phyloP scores from a whole-genome alignment of 805 yeast species.

The Hanseniaspora lindneri region DNA sequence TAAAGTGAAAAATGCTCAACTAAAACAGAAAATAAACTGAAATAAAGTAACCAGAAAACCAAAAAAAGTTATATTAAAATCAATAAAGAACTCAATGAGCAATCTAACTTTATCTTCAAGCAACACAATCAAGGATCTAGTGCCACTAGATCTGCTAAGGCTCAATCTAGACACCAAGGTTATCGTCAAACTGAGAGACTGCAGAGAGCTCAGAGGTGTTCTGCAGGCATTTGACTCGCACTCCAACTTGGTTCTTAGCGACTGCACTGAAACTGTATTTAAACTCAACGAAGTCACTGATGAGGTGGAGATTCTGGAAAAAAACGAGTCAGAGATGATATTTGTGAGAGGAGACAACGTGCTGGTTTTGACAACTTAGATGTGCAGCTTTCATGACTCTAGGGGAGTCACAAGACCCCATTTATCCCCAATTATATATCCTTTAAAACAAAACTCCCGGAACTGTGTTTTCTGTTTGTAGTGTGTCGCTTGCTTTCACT shows the following conservation, averaged over 20 bases:
- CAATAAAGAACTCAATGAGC: not conserved
- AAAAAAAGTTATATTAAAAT: not conserved
- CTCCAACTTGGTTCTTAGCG: slow-evolving; percentile 89
- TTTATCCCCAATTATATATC: not conserved
- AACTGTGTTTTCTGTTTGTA: too few species aligned
- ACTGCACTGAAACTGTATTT: slow-evolving; percentile 76
- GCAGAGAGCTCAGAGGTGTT: slow-evolving; percentile 80
- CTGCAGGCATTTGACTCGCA: slow-evolving; percentile 92
- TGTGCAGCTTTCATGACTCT: too few species aligned
- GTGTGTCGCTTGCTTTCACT: too few species aligned
- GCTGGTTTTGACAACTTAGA: slow-evolving; percentile 52
- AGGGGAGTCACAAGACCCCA: too few species aligned
- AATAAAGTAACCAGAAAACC: not conserved
- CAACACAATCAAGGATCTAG: slow-evolving; percentile 20
- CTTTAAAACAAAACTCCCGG: too few species aligned
- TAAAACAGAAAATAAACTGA: not conserved
- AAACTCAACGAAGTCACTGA: slow-evolving; percentile 33
- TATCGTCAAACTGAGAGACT: slow-evolving; percentile 82
- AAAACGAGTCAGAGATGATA: slow-evolving; percentile 61
- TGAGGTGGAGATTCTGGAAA: slow-evolving; percentile 26
- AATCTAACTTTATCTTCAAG: not conserved
- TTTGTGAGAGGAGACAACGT: slow-evolving; percentile 98
- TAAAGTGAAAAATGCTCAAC: too few species aligned
- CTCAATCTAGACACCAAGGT: slow-evolving; percentile 78
- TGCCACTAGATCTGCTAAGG: slow-evolving; percentile 81